Conservation (phyloP, 164 flowering plant genomes). For the Macadamia integrifolia region DNA sequence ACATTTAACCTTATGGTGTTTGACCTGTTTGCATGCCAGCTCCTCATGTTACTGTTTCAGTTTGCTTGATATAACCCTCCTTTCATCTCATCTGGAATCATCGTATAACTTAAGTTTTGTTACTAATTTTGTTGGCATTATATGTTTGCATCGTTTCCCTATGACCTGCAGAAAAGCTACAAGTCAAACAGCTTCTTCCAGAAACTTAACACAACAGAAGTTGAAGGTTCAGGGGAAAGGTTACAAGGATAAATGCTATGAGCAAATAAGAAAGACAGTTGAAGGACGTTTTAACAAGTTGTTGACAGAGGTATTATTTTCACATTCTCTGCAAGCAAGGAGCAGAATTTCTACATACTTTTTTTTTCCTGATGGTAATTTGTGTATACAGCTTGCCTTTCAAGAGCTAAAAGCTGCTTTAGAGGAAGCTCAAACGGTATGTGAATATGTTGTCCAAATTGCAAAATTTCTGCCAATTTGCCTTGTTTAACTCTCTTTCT, state of each 20-base stretch:
- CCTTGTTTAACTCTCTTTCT: background rate
- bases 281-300: slow-evolving; percentile 75
- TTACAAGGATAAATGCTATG: slow-evolving; percentile 97
- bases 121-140: background rate
- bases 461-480: background rate
- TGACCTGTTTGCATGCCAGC: background rate
- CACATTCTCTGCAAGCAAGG: background rate
- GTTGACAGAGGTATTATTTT: slow-evolving; percentile 55
- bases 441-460: slow-evolving; percentile 5
- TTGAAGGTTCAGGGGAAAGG: slow-evolving; percentile 85
- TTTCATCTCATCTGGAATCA: background rate
- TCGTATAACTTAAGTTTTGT: background rate
- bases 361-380: slow-evolving; percentile 10
- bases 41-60: background rate
- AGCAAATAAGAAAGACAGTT: slow-evolving; percentile 81
- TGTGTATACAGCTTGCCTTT: slow-evolving; percentile 58
- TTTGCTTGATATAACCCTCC: background rate
- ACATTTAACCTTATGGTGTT: background rate
- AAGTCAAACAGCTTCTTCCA: slow-evolving; percentile 47
- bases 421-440: slow-evolving; percentile 90
- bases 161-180: slow-evolving; percentile 52
- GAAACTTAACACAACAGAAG: slow-evolving; percentile 59
- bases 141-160: slow-evolving; percentile 1
- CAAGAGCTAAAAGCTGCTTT: slow-evolving; percentile 87
- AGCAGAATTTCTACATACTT: background rate